Conservation (phyloP, 805 yeast genomes). For the Sugiyamaella valdiviana region DNA sequence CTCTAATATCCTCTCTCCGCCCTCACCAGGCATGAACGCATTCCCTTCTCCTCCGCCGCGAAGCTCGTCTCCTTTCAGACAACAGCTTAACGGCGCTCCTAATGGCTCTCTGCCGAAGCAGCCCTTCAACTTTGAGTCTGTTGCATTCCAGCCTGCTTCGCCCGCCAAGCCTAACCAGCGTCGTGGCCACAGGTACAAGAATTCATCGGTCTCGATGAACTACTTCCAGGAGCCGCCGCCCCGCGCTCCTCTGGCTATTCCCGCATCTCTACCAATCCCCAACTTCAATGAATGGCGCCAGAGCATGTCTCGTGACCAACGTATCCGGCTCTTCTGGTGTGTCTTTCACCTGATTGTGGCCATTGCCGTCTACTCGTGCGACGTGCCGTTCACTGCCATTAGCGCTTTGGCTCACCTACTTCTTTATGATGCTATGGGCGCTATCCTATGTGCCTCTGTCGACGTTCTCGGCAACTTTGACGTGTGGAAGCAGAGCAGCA, state of each 20-base stretch:
- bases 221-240: constrained; percentile 88
- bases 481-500: constrained; percentile 78
- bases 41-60: constrained; percentile 7
- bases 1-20: constrained; percentile 3
- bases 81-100: background rate
- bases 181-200: constrained; percentile 92
- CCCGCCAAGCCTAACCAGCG: constrained; percentile 39
- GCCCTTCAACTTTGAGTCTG: constrained; percentile 8
- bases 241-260: constrained; percentile 55
- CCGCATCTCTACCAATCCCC: constrained; percentile 68
- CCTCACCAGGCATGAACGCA: constrained; percentile 7
- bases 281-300: constrained; percentile 53
- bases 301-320: constrained; percentile 55
- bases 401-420: constrained; percentile 80
- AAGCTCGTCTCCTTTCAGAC: constrained; percentile 4
- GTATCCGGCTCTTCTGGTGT: constrained; percentile 54
- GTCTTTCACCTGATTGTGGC: constrained; percentile 51
- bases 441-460: constrained; percentile 60
- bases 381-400: constrained; percentile 51
- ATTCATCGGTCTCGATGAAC: constrained; percentile 93
- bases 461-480: constrained; percentile 85
- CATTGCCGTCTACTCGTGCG: constrained; percentile 54
- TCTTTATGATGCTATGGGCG: constrained; percentile 80
- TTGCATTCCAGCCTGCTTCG: constrained; percentile 10
- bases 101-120: background rate